Evolutionary conservation across 306 rosid genomes (phyloP).

Genomic region (Prunus padus): DNA sequence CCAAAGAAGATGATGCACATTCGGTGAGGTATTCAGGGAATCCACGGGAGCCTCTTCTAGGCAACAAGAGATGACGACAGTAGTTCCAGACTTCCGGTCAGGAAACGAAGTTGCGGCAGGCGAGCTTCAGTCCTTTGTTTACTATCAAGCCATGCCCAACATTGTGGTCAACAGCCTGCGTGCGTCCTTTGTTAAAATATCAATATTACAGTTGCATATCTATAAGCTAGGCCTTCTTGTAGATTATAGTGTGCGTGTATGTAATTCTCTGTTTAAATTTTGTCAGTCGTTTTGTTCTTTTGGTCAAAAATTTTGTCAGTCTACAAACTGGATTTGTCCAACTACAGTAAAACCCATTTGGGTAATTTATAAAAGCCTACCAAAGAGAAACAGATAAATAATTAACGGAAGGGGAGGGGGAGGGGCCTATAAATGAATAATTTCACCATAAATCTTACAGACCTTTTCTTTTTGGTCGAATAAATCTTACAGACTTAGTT

Average conservation of each 20-base stretch:
- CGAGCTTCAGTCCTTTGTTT: not conserved
- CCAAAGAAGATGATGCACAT: conserved; percentile 30
- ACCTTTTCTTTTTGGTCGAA: no score
- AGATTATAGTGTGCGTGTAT: not conserved
- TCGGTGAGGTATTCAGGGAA: conserved; percentile 27
- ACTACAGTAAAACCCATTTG: not conserved
- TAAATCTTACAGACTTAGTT: no score
- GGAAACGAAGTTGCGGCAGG: conserved; percentile 5
- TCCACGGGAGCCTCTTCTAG: conserved; percentile 27
- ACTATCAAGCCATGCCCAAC: not conserved
- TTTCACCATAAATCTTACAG: no score
- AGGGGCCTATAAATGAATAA: no score
- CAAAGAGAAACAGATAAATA: not conserved
- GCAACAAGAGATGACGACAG: conserved; percentile 19
- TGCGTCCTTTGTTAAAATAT: no score
- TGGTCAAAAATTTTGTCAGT: not conserved
- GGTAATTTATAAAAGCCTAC: not conserved
- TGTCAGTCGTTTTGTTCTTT: not conserved
- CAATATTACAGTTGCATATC: not conserved
- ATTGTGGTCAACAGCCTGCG: not conserved
- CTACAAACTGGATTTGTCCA: not conserved
- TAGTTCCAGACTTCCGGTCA: not conserved
- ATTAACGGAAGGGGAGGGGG: no score
- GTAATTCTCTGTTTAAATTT: not conserved
- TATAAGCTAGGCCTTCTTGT: conserved; percentile 6